Conservation (phyloP, 2,329 filamentous ascomycete genomes). For the Metarhizium humberi region DNA sequence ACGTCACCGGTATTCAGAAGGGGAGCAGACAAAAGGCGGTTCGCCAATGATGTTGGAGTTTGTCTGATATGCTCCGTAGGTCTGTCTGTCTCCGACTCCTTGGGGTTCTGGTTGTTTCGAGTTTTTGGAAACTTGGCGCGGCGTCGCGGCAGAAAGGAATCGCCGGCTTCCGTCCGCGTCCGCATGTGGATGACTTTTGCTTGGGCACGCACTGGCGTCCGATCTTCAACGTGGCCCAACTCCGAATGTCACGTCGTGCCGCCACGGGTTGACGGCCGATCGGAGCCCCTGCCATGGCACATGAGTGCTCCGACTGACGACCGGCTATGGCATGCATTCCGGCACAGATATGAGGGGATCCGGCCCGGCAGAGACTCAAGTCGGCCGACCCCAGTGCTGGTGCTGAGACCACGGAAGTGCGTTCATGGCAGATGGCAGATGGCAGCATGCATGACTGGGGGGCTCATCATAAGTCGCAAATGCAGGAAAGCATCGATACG, state of each 20-base stretch:
- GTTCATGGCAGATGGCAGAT: too few species aligned
- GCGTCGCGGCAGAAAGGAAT: conserved; percentile 4
- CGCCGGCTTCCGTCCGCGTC: conserved; percentile 4
- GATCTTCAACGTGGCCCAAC: neutral
- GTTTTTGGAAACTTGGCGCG: neutral
- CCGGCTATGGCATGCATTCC: neutral
- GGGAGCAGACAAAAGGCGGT: neutral
- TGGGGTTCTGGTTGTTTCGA: neutral
- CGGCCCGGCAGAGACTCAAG: neutral
- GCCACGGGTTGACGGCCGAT: neutral
- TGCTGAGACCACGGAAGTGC: neutral
- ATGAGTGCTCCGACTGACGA: neutral
- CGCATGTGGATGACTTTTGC: neutral
- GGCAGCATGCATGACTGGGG: too few species aligned
- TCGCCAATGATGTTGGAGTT: neutral
- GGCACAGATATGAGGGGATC: neutral
- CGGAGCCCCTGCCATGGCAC: neutral
- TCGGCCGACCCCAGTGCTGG: neutral
- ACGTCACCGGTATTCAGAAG: neutral
- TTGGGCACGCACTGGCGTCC: neutral
- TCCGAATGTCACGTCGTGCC: neutral
- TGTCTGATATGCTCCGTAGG: too few species aligned
- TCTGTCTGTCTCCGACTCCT: neutral
- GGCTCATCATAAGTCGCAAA: too few species aligned
- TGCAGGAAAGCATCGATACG: too few species aligned